Evolutionary conservation across 2,329 filamentous ascomycete genomes (phyloP), one percentile per base, ranked within the genome.

Genomic region (Aspergillus ibericus): DNA sequence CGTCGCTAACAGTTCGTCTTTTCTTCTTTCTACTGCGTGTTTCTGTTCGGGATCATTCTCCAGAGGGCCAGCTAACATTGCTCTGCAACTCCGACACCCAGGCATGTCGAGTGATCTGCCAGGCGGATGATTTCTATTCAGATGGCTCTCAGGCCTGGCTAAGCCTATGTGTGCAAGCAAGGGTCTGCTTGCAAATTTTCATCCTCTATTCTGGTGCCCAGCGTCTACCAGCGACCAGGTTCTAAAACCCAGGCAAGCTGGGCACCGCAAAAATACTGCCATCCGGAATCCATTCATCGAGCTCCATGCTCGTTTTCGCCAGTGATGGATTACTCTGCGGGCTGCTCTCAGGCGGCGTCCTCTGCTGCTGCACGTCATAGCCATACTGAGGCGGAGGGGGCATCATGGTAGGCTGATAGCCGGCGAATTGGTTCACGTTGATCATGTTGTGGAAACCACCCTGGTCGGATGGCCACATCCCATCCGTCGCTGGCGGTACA

Each of bases 211-310:
- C 29, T 18, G 18, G 25, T 16, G 22, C 18, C 29, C 9, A 27
- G 20, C 29, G 29, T 32, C 12, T 29, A 27, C 4, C 16, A 10
- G 20, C 15, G 13, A 15, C 34, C 29, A 22, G 7, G 10, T 15
- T 12, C 32, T 63, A 72, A 52, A 71, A 66, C 16, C 68, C 69
- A 42, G 69, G 70, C 59, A 72, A 59, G 38, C 62, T 65, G 13
- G 66, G 66, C 63, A 68, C 61, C 12, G 68, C 69, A 54, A 65
- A 70, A 18, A 72, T 63, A 56, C 65, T 70, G 16, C 69, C 67
- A 47, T 70, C 68, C 5, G 70, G 66, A 51, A 71, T 58, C 70
- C 70, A 72, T 1, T 68, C 69, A 52, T 72, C 70, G 27, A 71
- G 36, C 49, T 72, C 70, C 66, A 72, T 69, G 18, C 68, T 65